Conservation (phyloP, 2,329 filamentous ascomycete genomes). For the Madurella fahalii region DNA sequence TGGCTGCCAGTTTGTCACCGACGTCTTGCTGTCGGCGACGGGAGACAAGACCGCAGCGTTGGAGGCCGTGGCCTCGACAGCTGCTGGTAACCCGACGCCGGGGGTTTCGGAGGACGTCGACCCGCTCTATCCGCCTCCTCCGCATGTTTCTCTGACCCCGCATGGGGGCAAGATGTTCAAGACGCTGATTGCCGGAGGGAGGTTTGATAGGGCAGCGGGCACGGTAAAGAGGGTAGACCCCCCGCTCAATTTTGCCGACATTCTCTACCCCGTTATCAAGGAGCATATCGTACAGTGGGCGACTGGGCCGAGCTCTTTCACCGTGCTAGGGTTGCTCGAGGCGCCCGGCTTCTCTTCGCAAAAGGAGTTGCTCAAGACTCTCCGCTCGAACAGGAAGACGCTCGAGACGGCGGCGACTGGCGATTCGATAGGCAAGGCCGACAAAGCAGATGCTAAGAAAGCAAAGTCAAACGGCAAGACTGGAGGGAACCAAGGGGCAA, state of each 20-base stretch:
- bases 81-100: slow-evolving; percentile 51
- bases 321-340: slow-evolving; percentile 77
- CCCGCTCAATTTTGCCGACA: slow-evolving; percentile 71
- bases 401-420: slow-evolving; percentile 64
- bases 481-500: slow-evolving; percentile 59
- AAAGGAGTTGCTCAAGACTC: slow-evolving; percentile 61
- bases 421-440: slow-evolving; percentile 52
- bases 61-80: slow-evolving; percentile 61
- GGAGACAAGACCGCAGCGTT: slow-evolving; percentile 76
- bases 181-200: slow-evolving; percentile 82
- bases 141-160: slow-evolving; percentile 58
- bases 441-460: slow-evolving; percentile 42
- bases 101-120: slow-evolving; percentile 37
- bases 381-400: slow-evolving; percentile 69
- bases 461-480: slow-evolving; percentile 39
- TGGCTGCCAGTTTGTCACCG: slow-evolving; percentile 80
- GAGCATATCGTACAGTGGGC: slow-evolving; percentile 77
- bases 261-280: slow-evolving; percentile 79
- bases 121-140: slow-evolving; percentile 30
- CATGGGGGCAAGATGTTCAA: slow-evolving; percentile 82
- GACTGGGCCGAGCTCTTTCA: slow-evolving; percentile 78
- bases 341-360: slow-evolving; percentile 64
- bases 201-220: slow-evolving; percentile 72
- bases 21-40: slow-evolving; percentile 71
- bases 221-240: slow-evolving; percentile 68